A percentile compares a stretch with the other conserved stretches of the same genome.
These are phyloP conservation scores for Phytopythium vexans DNA, from an alignment of 352 stramenopile genomes.

Conservation along the genomic window DNA sequence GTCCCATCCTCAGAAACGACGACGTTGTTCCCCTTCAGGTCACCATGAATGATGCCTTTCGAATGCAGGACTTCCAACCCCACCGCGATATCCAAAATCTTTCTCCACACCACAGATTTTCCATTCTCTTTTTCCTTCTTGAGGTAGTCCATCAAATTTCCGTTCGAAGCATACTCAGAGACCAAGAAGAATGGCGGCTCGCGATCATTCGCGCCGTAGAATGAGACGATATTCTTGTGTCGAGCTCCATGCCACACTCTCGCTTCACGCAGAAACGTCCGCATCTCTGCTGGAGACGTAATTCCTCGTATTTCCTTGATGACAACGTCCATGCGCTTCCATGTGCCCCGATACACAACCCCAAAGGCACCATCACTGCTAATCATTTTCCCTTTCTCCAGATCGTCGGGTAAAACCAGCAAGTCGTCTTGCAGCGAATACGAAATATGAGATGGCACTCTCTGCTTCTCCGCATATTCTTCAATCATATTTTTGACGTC, in stretches of 20 bases:
- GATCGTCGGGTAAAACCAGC: too few species aligned
- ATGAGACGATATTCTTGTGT: constrained; percentile 84
- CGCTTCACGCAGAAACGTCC: constrained; percentile 50
- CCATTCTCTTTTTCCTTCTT: constrained; percentile 1
- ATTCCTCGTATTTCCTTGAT: constrained; percentile 8
- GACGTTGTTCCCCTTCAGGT: too few species aligned
- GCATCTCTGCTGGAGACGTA: constrained; percentile 5
- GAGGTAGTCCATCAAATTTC: constrained; percentile 1
- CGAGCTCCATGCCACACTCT: constrained; percentile 84
- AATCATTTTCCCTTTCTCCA: too few species aligned
- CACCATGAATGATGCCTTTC: too few species aligned
- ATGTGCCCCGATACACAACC: constrained; percentile 11
- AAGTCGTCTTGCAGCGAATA: too few species aligned
- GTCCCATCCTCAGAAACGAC: too few species aligned
- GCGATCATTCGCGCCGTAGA: constrained; percentile 33
- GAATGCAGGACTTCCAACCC: too few species aligned
- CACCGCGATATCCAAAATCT: too few species aligned
- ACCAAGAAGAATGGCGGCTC: constrained; percentile 5
- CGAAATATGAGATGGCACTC: too few species aligned
- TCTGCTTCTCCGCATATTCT: too few species aligned
- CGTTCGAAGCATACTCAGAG: constrained; percentile 7
- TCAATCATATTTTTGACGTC: too few species aligned
- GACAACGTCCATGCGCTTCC: constrained; percentile 7
- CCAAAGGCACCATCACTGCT: too few species aligned
- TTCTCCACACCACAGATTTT: constrained; percentile 1